Percentiles rank a stretch among this genome's conserved stretches.
Conservation (phyloP, 768 basidiomycete species). For the Lepiota brunneoincarnata region DNA sequence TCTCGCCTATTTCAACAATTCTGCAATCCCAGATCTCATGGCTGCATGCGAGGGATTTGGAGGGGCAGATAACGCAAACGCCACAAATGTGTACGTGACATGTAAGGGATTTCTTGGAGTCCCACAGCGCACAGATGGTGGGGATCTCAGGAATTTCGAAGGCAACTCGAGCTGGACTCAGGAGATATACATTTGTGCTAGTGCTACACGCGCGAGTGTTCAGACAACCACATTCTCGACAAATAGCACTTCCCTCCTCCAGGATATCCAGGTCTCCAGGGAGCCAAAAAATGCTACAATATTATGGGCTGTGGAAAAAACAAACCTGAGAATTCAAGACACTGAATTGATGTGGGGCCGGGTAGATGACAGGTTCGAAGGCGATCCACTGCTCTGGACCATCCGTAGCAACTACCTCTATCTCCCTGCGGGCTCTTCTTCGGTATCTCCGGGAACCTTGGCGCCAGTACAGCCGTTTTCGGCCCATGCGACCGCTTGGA, state of each 20-base stretch:
- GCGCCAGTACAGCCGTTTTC: not conserved
- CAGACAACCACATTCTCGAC: not conserved
- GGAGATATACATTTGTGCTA: constrained; percentile 16
- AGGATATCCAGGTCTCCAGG: not conserved
- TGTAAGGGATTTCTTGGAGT: constrained; percentile 18
- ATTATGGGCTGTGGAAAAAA: constrained; percentile 2
- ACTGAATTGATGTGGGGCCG: not conserved
- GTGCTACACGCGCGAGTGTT: constrained; percentile 10
- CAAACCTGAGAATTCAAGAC: not conserved
- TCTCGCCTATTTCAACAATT: not conserved
- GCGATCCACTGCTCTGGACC: not conserved
- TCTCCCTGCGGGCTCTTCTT: not conserved
- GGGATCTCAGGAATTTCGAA: constrained; percentile 11
- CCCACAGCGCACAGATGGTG: constrained; percentile 20
- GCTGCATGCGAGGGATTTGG: constrained; percentile 18
- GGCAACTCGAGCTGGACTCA: constrained; percentile 19
- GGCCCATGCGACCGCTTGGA: not conserved
- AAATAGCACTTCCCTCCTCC: not conserved
- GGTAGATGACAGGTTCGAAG: not conserved
- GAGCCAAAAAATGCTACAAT: too few species aligned
- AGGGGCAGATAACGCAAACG: constrained; percentile 16
- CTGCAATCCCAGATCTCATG: not conserved
- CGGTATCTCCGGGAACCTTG: not conserved
- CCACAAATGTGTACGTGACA: constrained; percentile 16
- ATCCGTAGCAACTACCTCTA: not conserved